These are phyloP conservation scores for Penicillium sclerotigenum DNA, from an alignment of 2,329 filamentous ascomycete species.

Conservation along the genomic window DNA sequence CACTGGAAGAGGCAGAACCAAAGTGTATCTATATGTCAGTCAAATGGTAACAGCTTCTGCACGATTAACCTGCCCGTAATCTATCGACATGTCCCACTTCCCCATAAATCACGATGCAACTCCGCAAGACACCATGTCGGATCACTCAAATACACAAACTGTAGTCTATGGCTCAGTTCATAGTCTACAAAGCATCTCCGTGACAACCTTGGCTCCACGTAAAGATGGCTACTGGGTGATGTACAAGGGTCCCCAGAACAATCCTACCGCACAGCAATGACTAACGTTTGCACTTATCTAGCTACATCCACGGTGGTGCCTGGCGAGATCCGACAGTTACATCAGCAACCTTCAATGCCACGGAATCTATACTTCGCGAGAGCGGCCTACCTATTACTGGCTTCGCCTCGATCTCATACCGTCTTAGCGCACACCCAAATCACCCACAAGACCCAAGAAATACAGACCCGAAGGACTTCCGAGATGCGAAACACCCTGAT, in stretches of 20 bases:
- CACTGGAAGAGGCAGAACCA: neutral
- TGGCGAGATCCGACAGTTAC: constrained; percentile 48
- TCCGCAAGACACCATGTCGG: constrained; percentile 27
- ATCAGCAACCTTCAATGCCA: constrained; percentile 34
- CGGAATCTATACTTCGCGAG: constrained; percentile 33
- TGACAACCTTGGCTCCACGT: constrained; percentile 23
- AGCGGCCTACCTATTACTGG: constrained; percentile 33
- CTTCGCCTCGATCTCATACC: constrained; percentile 48
- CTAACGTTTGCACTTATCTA: constrained; percentile 11
- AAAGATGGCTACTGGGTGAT: constrained; percentile 40
- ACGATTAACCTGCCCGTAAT: neutral
- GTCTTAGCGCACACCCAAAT: constrained; percentile 43
- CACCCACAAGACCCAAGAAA: constrained; percentile 36
- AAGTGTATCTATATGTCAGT: neutral
- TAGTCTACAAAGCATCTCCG: constrained; percentile 34
- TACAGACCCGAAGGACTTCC: constrained; percentile 29
- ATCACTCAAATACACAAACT: constrained; percentile 14
- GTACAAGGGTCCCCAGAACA: constrained; percentile 24
- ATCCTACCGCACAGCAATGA: neutral
- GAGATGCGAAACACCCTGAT: constrained; percentile 44
- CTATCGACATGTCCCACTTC: constrained; percentile 7
- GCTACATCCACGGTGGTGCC: constrained; percentile 50
- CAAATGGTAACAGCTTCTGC: neutral
- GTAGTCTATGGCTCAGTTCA: constrained; percentile 29
- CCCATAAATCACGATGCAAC: constrained; percentile 4